Conservation (phyloP, 2,329 filamentous ascomycete species). For the Bimuria novae-zelandiae region DNA sequence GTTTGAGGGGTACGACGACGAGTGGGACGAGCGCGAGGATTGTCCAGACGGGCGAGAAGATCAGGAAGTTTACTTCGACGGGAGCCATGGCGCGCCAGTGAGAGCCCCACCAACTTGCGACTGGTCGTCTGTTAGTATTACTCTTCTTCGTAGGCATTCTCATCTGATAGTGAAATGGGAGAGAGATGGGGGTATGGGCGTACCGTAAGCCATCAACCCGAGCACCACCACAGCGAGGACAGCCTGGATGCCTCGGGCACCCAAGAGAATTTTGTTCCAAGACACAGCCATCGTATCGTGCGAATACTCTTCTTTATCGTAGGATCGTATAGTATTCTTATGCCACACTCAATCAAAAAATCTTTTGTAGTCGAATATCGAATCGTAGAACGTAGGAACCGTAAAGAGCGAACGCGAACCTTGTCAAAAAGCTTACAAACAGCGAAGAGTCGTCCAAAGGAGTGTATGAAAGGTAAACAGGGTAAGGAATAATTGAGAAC, state of each 20-base stretch:
- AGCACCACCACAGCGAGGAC: slow-evolving; percentile 75
- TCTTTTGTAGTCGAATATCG: too few relatives aligned
- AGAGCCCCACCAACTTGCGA: slow-evolving; percentile 58
- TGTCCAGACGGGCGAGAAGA: slow-evolving; percentile 81
- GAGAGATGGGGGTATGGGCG: slow-evolving; percentile 21
- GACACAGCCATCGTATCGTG: neutral
- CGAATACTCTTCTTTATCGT: neutral
- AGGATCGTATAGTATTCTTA: neutral
- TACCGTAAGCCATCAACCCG: slow-evolving; percentile 75
- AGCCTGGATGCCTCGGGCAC: slow-evolving; percentile 69
- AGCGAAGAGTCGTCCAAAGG: neutral
- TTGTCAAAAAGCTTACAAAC: slow-evolving; percentile 19
- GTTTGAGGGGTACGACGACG: slow-evolving; percentile 67
- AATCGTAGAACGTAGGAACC: neutral
- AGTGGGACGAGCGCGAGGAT: slow-evolving; percentile 70
- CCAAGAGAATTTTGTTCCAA: slow-evolving; percentile 48
- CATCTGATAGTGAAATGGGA: slow-evolving; percentile 16
- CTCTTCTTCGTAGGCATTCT: neutral
- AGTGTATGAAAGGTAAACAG: neutral
- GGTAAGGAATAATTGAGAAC: neutral
- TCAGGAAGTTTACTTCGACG: slow-evolving; percentile 71
- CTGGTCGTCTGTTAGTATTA: slow-evolving; percentile 45
- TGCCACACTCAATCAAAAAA: too few relatives aligned
- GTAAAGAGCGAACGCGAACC: slow-evolving; percentile 16
- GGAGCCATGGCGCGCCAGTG: slow-evolving; percentile 61